A percentile compares a stretch with the other conserved stretches of the same genome.
These are phyloP conservation scores for Coemansia sp. DNA, from an alignment of 192 early-diverging fungal genomes.

Conservation along the genomic window DNA sequence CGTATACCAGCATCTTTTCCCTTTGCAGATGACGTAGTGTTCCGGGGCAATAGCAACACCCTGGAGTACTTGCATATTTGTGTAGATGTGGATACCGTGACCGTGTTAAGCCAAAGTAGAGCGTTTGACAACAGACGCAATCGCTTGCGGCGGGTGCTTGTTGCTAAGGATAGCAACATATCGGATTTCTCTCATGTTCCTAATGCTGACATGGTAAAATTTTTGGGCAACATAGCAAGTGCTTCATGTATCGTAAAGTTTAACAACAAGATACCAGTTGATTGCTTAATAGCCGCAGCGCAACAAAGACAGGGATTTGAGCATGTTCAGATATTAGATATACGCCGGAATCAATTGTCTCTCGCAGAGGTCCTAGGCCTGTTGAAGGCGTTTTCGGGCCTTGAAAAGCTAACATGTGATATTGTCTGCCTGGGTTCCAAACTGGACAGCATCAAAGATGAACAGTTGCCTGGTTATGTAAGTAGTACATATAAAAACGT, in stretches of 20 bases:
- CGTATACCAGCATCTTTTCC: background rate
- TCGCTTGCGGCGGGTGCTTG: background rate
- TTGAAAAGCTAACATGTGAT: background rate
- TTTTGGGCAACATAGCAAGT: background rate
- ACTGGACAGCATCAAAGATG: background rate
- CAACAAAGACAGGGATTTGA: background rate
- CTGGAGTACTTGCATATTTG: slow-evolving; percentile 5
- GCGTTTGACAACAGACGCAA: background rate
- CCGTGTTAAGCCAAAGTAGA: background rate
- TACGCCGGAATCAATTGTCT: background rate
- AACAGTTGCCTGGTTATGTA: background rate
- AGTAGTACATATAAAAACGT: background rate
- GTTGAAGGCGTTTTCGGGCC: background rate
- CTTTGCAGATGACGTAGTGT: slow-evolving; percentile 12
- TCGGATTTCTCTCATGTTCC: background rate
- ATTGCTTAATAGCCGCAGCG: background rate
- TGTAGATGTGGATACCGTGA: background rate
- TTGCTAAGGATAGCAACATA: background rate
- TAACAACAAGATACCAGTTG: background rate
- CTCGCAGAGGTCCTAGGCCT: background rate
- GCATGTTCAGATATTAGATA: background rate
- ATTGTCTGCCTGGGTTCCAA: background rate
- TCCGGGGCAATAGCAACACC: slow-evolving; percentile 5
- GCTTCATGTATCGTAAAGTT: background rate
- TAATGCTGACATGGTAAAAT: background rate